Evolutionary conservation across 768 basidiomycete genomes (phyloP), one percentile per base, ranked within the genome.

Genomic region (Rhizopogon salebrosus): DNA sequence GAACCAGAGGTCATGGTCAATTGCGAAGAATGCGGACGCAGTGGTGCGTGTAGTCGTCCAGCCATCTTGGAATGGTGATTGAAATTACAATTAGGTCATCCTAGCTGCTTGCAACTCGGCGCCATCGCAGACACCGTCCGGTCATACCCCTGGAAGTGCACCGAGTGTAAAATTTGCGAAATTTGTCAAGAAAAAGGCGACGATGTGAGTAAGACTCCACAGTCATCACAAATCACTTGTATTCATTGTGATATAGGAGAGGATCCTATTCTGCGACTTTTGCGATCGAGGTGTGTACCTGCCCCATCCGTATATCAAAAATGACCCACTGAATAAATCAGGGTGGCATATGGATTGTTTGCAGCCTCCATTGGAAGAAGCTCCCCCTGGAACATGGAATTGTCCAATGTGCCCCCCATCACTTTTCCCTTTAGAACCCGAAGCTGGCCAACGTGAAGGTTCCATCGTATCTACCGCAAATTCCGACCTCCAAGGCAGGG

Each of bases 161-260:
- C 84, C 34, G 91, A 94, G 58, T 97, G 95, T 74, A 97, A 95
- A 74, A 84, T 75, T 53, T 98, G 95, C 66, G 91, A 94, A 71
- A 74, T 92, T 52, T 98, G 95, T 64, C 70, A 79, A 41, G 73
- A 83, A 61, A 93, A 94, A 64, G 91, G 89, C 20, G 87, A 92
- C 68, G 92, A 94, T 69, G 95, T 95, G 71, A 71, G 92, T 75
- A 3, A 27, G 18, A 38, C 24, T 49, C 48, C 56, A 31, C 31
- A 50, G 52, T 57, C 51, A 51, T 42, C 58, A 41, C 37, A 52
- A 55, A 36, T 35, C 46, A 53, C 57, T 26, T 35, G 24, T 27
- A 29, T 54, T n/a, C 49, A 62, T 68, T 57, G 69, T 48, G 11
- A 48, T 31, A 50, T 63, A 95, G 90, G 83, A 79, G 49, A 79